A percentile compares a stretch with the other conserved stretches of the same genome.
Conservation (phyloP, 345 rosid genomes). For the Eucalyptus regnans region DNA sequence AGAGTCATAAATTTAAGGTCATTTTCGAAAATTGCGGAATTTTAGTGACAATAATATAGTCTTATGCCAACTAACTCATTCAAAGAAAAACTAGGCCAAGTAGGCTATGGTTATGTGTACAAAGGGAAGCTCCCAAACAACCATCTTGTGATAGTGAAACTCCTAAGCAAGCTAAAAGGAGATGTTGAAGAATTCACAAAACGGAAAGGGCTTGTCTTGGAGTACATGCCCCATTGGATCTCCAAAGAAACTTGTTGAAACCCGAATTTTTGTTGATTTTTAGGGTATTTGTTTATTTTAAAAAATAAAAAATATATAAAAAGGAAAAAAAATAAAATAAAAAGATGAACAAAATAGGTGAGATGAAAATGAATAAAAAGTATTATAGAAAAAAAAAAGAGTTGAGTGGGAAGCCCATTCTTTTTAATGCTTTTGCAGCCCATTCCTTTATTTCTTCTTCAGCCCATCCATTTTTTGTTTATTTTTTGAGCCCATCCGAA, state of each 20-base stretch:
- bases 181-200: conserved; percentile 26
- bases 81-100: conserved; percentile 11
- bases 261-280: too few relatives aligned
- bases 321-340: too few relatives aligned
- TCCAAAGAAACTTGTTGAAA: conserved; percentile 5
- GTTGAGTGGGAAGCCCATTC: too few relatives aligned
- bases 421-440: too few relatives aligned
- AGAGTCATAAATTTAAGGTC: background rate
- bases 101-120: conserved; percentile 12
- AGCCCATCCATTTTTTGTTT: too few relatives aligned
- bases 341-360: too few relatives aligned
- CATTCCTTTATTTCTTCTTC: too few relatives aligned
- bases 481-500: too few relatives aligned
- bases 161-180: conserved; percentile 15
- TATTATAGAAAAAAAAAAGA: too few relatives aligned
- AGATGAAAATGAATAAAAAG: too few relatives aligned
- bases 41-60: background rate
- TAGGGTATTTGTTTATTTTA: too few relatives aligned
- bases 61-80: conserved; percentile 9
- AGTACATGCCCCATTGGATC: conserved; percentile 20
- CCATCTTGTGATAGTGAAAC: conserved; percentile 16
- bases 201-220: conserved; percentile 9
- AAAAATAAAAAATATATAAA: too few relatives aligned
- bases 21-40: fast-evolving
- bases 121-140: conserved; percentile 10